Base-by-base conservation (phyloP, 139 green algal species). In the Diplosphaera chodatii region DNA sequence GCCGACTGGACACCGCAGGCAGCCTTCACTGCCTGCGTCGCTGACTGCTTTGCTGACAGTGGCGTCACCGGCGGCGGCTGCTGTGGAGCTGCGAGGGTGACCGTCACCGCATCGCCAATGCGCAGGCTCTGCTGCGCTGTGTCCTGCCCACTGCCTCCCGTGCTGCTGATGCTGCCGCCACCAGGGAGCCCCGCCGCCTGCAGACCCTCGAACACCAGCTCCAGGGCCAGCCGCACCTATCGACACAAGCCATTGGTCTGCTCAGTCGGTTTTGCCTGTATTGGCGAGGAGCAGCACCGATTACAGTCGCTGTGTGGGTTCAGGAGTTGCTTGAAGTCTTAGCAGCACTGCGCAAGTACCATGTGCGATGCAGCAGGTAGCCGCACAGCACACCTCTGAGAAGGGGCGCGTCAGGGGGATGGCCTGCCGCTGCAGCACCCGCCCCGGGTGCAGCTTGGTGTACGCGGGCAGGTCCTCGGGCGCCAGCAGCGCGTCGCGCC, bases 191-290 rank as follows among this genome's bases (percentile, higher is more conserved):
- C 73, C 25, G 71, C 40, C 4, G 76, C 88, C 32, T 93, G 81
- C 32, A 91, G 82, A 4, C 91, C 91, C 80, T 97, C 91, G 84
- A 97, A 96, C 84, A 94, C 86, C 29, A 96, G 74, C 80, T 97
- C 91, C 68, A 97, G 76, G 28, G 90, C 87, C 40, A 97, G 78
- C 8, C 84, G 77, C 18, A 86, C 75, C 89, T 86, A n/a, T n/a
- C n/a, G n/a, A n/a, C n/a, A n/a, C n/a, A n/a, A n/a, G n/a, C n/a
- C n/a, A n/a, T n/a, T n/a, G n/a, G n/a, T n/a, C n/a, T n/a, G n/a
- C n/a, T n/a, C n/a, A n/a, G n/a, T n/a, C n/a, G n/a, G n/a, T n/a
- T n/a, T n/a, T n/a, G 64, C n/a, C n/a, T n/a, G n/a, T n/a, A n/a
- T n/a, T n/a, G n/a, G n/a, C n/a, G n/a, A n/a, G n/a, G n/a, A n/a